Base-by-base conservation (phyloP, 306 rosid species). In the Mucuna pruriens region DNA sequence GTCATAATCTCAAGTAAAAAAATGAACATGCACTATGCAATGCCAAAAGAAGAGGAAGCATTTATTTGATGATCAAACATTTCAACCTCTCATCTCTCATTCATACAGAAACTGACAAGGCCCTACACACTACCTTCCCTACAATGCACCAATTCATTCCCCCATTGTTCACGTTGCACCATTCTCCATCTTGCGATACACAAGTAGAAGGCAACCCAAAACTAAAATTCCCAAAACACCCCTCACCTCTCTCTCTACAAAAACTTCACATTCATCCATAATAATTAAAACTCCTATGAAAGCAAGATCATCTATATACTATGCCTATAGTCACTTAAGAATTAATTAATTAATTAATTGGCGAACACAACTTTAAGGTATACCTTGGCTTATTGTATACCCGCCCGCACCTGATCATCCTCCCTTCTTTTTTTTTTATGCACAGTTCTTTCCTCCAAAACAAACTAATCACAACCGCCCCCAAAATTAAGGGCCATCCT, bases 321-420 rank as follows among this genome's bases (percentile, higher is more conserved):
- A 63, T 31, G 48, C 0, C 9, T 64, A 13, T 19, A 5, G 20
- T 48, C 64, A 64, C 26, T 67, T 66, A 78, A 15, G 11, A 42
- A 76, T 34, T 8, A 76, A 76, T 61, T 61, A 76, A 76, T 61
- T 61, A 76, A 62, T 60, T 45, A 44, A 62, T 7, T 61, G 39
- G 33, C 49, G 63, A 62, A 11, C 36, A 48, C 31, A 61, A 5
- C 67, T 54, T 54, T 11, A 29, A 9, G 45, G 85, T 58, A 68
- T 60, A 71, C 86, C 13, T 74, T 15, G 38, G n/a, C 88, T 89
- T 83, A 78, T 52, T 5, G 71, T 89, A 76, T 71, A 75, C 90
- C 85, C 22, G 49, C 76, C 77, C 83, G 36, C 89, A 85, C 23
- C 8, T 2, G 71, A 86, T 67, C 6, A 48, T 10, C 71, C 1